phyloP scores from a whole-genome alignment of 192 early-diverging fungal genomes.

The Piromyces finnis region DNA sequence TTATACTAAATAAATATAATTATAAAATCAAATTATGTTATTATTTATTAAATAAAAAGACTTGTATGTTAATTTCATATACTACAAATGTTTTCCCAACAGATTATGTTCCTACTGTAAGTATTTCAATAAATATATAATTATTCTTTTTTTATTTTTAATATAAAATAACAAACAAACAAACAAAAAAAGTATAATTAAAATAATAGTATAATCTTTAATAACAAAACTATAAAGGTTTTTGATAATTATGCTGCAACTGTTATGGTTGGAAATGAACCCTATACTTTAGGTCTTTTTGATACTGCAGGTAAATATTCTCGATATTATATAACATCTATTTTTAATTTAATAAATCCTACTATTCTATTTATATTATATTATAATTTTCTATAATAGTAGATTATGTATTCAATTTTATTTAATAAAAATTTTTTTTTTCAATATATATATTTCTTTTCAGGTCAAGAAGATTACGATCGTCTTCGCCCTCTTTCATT shows the following conservation, averaged over 20 bases:
- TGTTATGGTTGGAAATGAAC: constrained; percentile 97
- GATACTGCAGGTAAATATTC: constrained; percentile 61
- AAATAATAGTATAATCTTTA: too few relatives aligned
- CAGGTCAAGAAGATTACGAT: constrained; percentile 91
- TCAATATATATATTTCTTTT: neutral
- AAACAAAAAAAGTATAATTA: too few relatives aligned
- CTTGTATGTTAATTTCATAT: constrained; percentile 86
- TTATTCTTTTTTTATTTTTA: too few relatives aligned
- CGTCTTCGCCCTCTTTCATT: constrained; percentile 83
- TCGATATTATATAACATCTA: neutral
- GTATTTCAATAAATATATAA: too few relatives aligned
- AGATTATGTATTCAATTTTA: too few relatives aligned
- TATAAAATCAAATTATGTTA: too few relatives aligned
- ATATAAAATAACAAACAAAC: too few relatives aligned
- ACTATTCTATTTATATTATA: too few relatives aligned
- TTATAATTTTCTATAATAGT: too few relatives aligned
- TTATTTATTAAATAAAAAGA: constrained; percentile 14
- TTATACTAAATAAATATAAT: too few relatives aligned
- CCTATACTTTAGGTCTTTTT: constrained; percentile 85
- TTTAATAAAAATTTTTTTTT: too few relatives aligned
- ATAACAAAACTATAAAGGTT: constrained; percentile 19
- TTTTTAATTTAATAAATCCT: too few relatives aligned
- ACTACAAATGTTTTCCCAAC: constrained; percentile 92
- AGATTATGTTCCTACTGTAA: constrained; percentile 87
- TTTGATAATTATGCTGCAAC: constrained; percentile 98